Evolutionary conservation across 1,284 basidiomycete species (phyloP), one percentile per base, ranked within the genome.

Genomic region (Cryptococcus floricola): DNA sequence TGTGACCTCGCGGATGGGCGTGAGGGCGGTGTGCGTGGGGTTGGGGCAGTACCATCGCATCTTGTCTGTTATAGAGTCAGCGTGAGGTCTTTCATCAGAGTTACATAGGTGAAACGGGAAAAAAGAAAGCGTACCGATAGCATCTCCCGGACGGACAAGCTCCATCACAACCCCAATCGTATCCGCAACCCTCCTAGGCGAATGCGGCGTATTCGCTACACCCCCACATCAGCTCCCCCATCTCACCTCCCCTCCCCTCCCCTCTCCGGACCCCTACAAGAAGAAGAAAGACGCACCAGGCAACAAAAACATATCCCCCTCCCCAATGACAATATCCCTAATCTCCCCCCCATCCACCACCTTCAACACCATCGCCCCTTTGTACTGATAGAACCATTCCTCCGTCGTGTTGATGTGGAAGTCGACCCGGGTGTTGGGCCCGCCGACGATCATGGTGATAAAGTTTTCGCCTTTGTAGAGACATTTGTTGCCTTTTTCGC

Each of bases 361-460:
- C 61, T 89, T 85, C 41, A 97, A 80, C 12, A 91, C 79, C 90
- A 97, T 96, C 2, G 83, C 85, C 1, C 91, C 91, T 74, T 92
- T 90, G 80, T 93, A 83, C 74, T 97, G 93, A 76, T 92, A 95
- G 74, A 96, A 96, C 91, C 91, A 96, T 78, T 96, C 93, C 81
- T 96, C 91, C 3, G 92, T 95, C 76, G 93, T 86, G 73, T 96
- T 96, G 49, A 95, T 79, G 75, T 96, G 92, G 70, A 91, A 96
- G 74, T 97, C 92, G 57, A 88, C 88, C 48, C 92, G 81, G 70
- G 90, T 85, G 73, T 97, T 97, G 0, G 92, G 93, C 0, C 92
- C 93, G 14, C 93, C 93, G 23, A 96, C 85, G 12, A 84, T 88
- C 93, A 96, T 96, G 42, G 92, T 85, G 49, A 88, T 84, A 68